Evolutionary conservation across 106 monocot genomes (phyloP), one percentile per base, ranked within the genome.

Genomic region (Ottelia alismoides): DNA sequence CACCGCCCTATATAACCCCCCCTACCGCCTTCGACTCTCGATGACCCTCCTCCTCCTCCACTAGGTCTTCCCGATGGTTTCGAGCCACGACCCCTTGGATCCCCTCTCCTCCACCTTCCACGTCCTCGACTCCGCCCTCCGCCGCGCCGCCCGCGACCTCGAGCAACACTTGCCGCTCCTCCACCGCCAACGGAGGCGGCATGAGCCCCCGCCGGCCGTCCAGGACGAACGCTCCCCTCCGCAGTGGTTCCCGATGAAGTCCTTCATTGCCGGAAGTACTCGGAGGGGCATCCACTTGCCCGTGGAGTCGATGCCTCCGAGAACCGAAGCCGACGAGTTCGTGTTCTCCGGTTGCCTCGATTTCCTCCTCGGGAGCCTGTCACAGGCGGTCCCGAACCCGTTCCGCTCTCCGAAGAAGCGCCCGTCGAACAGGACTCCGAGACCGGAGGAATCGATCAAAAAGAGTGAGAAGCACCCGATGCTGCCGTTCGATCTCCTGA

Each of bases 31-130:
- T n/a, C 47, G 23, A 0, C 32, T 31, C 40, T 43, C 49, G 17
- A 25, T 47, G 18, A 49, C 63, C 20, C 28, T 22, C 51, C 26
- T 0, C 44, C 21, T 53, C 50, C n/a, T 44, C 23, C 3, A 26
- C 70, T 16, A 43, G 6, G 40, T 16, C 16, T 43, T 16, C 40
- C n/a, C 5, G 47, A 64, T 71, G 72, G 30, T 72, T 27, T 28
- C 72, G 35, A 51, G 46, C 30, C 58, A 52, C 46, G 52, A 72
- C 24, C 64, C 57, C 22, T 24, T 64, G 19, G 57, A 72, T 23
- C 65, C 72, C 9, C 26, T 72, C 52, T 46, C 56, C 44, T 51
- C 57, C 45, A 57, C 64, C 28, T 27, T 71, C 45, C 56, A 47
- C 10, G 49, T 57, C 17, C 31, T 60, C 25, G 72, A 72, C 26